Conservation (phyloP, 225 moss, liverwort and hornwort species). For the Lunularia cruciata region DNA sequence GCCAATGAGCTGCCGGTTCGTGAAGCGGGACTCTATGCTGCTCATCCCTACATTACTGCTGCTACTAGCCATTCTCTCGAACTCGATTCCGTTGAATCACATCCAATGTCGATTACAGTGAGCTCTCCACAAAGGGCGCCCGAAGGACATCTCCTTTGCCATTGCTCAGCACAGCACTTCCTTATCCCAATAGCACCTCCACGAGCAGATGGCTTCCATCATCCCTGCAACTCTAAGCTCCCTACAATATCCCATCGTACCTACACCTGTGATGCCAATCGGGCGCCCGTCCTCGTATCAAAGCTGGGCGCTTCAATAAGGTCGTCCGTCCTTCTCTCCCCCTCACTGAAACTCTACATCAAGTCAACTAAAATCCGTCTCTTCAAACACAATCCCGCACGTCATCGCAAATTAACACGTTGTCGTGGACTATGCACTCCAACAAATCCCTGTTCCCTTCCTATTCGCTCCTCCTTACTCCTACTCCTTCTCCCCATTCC, state of each 20-base stretch:
- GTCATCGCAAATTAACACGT: neutral
- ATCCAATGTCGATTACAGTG: constrained; percentile 14
- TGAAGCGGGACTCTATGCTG: constrained; percentile 88
- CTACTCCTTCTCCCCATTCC: neutral
- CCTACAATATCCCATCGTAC: neutral
- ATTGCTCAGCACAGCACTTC: constrained; percentile 8
- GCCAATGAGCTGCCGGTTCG: constrained; percentile 90
- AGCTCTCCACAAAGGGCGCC: constrained; percentile 18
- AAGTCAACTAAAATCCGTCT: neutral
- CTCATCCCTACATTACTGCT: constrained; percentile 60
- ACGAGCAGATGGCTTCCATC: neutral
- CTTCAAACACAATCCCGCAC: neutral
- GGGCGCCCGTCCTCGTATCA: neutral
- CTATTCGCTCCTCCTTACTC: neutral
- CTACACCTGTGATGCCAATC: neutral
- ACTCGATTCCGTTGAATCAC: constrained; percentile 16
- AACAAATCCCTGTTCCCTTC: neutral
- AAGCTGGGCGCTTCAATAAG: neutral
- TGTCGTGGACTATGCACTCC: neutral
- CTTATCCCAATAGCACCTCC: neutral
- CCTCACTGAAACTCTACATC: neutral
- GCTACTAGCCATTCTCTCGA: constrained; percentile 48
- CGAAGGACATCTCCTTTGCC: neutral
- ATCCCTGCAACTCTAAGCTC: constrained; percentile 10
- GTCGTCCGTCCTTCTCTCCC: neutral